phyloP scores from a whole-genome alignment of 2,329 filamentous ascomycete genomes.

The Aurifilum marmelostoma region DNA sequence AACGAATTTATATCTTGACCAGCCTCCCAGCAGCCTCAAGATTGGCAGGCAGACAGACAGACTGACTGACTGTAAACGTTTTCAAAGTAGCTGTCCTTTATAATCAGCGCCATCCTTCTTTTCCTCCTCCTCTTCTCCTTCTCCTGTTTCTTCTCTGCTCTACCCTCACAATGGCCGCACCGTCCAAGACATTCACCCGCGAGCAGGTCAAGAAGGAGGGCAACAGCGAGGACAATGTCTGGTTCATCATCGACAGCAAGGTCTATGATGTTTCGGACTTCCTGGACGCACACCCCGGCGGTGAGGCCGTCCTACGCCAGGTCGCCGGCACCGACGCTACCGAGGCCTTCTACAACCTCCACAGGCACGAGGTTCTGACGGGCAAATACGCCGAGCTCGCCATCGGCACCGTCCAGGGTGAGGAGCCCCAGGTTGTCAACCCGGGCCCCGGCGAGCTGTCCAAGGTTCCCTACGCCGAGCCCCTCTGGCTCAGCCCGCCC shows the following conservation, averaged over 20 bases:
- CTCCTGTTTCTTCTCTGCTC: not conserved
- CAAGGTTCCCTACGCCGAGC: slow-evolving; percentile 81
- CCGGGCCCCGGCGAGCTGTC: slow-evolving; percentile 73
- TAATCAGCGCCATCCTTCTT: not conserved
- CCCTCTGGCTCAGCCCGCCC: slow-evolving; percentile 76
- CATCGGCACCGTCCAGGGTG: slow-evolving; percentile 75
- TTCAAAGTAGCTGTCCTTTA: not conserved
- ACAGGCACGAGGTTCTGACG: slow-evolving; percentile 84
- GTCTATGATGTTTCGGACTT: slow-evolving; percentile 89
- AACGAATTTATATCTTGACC: not conserved
- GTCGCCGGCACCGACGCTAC: slow-evolving; percentile 83
- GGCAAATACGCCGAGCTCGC: slow-evolving; percentile 73
- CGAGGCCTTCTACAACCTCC: slow-evolving; percentile 85
- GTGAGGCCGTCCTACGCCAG: slow-evolving; percentile 77
- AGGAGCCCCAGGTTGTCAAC: slow-evolving; percentile 74
- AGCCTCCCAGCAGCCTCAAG: not conserved
- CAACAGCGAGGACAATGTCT: slow-evolving; percentile 73
- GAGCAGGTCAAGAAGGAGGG: slow-evolving; percentile 72
- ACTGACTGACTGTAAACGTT: not conserved
- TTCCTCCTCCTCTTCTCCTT: not conserved
- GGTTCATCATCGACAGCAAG: slow-evolving; percentile 84
- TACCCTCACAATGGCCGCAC: slow-evolving; percentile 39
- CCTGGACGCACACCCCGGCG: slow-evolving; percentile 82
- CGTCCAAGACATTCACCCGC: slow-evolving; percentile 57
- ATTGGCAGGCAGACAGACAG: not conserved